phyloP scores from a whole-genome alignment of 169 alveolate species.

The Babesia ovata region DNA sequence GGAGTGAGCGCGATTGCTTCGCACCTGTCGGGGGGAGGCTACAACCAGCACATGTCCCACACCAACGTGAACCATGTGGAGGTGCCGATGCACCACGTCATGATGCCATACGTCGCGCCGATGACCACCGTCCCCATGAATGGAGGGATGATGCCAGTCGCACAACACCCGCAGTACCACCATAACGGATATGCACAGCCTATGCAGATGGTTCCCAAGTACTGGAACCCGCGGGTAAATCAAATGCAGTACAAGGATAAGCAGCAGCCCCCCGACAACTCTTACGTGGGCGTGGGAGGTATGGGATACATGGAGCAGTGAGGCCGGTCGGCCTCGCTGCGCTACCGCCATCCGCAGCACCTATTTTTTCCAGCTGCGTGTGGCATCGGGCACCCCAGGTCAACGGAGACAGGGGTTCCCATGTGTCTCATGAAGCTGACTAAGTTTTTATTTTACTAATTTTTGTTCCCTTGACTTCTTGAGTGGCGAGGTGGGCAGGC shows the following conservation, averaged over 20 bases:
- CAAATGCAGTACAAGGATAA: constrained; percentile 24
- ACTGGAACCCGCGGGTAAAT: constrained; percentile 21
- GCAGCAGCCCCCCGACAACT: constrained; percentile 7
- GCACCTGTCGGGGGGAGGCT: constrained; percentile 23
- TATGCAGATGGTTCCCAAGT: constrained; percentile 25
- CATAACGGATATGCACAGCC: constrained; percentile 20
- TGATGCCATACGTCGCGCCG: constrained; percentile 15
- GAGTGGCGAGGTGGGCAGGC: too few species aligned
- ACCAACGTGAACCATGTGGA: constrained; percentile 1
- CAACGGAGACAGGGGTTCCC: too few species aligned
- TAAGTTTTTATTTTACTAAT: too few species aligned
- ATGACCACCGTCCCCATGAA: constrained; percentile 11
- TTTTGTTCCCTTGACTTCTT: too few species aligned
- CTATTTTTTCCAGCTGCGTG: too few species aligned
- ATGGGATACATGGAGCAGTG: constrained; percentile 19
- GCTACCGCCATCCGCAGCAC: too few species aligned
- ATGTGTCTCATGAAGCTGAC: too few species aligned
- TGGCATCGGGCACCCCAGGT: too few species aligned
- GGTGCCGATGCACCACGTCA: constrained; percentile 3
- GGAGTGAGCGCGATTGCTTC: constrained; percentile 44
- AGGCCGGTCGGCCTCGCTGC: not conserved
- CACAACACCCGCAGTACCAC: constrained; percentile 18
- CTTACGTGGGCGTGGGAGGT: constrained; percentile 10
- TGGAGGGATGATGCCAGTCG: not conserved
- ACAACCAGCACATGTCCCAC: not conserved